These are phyloP conservation scores for Salvia miltiorrhiza DNA, from an alignment of 257 asterid genomes.

Conservation along the genomic window DNA sequence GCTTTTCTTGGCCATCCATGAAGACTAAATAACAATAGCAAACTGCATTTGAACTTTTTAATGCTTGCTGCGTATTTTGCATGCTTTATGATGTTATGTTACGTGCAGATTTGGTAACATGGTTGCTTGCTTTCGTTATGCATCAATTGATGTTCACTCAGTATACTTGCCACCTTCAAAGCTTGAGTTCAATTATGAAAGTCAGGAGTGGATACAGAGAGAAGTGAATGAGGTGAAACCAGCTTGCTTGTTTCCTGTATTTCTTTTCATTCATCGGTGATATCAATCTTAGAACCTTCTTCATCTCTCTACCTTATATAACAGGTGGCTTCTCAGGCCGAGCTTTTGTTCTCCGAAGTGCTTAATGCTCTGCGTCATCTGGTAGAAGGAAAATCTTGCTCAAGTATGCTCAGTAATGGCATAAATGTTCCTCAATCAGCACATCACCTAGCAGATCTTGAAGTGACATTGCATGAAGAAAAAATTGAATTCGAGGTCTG, in stretches of 20 bases:
- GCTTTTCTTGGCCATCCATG: neutral
- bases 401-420: constrained; percentile 23
- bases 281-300: constrained; percentile 8
- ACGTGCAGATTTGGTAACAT: constrained; percentile 75
- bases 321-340: constrained; percentile 68
- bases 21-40: neutral
- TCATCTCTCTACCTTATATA: constrained; percentile 16
- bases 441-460: constrained; percentile 59
- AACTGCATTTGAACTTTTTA: neutral
- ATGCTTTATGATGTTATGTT: constrained; percentile 22
- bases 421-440: constrained; percentile 43
- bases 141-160: constrained; percentile 90
- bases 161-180: constrained; percentile 80
- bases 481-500: constrained; percentile 79
- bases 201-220: constrained; percentile 77
- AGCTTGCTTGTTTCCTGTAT: constrained; percentile 2
- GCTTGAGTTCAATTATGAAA: constrained; percentile 71
- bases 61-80: neutral
- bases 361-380: constrained; percentile 54
- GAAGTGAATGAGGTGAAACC: constrained; percentile 66
- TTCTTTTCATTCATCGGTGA: neutral
- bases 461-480: constrained; percentile 71
- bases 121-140: constrained; percentile 98
- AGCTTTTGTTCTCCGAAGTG: constrained; percentile 81
- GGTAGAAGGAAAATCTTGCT: constrained; percentile 46